phyloP scores from a whole-genome alignment of 208 protist genomes.

The Leishmania tarentolae region DNA sequence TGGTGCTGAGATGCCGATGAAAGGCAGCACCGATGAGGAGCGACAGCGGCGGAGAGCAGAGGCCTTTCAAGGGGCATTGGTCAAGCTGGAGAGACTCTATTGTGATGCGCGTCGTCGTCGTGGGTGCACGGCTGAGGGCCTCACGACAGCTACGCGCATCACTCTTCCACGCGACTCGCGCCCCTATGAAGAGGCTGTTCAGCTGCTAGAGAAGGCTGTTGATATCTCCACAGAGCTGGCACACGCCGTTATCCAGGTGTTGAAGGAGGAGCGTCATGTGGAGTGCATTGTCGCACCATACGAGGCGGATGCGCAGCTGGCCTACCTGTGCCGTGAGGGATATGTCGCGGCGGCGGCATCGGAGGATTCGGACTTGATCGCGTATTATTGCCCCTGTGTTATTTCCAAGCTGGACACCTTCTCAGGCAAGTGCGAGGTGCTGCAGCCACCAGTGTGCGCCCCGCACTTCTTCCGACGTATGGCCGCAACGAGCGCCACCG shows the following conservation, averaged over 20 bases:
- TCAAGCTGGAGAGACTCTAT: slow-evolving; percentile 44
- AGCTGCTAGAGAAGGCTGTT: slow-evolving; percentile 63
- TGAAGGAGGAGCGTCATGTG: slow-evolving; percentile 62
- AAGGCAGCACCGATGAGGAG: slow-evolving; percentile 60
- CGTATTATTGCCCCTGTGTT: slow-evolving; percentile 91
- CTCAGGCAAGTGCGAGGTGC: slow-evolving; percentile 51
- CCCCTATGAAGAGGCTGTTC: slow-evolving; percentile 43
- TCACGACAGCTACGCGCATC: neutral
- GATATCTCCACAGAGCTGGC: slow-evolving; percentile 84
- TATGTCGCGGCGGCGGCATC: slow-evolving; percentile 95
- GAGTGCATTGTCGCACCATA: slow-evolving; percentile 98
- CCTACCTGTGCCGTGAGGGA: slow-evolving; percentile 91
- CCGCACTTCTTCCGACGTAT: slow-evolving; percentile 47
- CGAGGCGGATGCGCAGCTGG: slow-evolving; percentile 99
- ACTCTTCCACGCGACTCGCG: slow-evolving; percentile 11
- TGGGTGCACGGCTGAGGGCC: neutral
- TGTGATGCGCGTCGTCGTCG: slow-evolving; percentile 22
- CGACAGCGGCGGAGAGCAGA: slow-evolving; percentile 40
- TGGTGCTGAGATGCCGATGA: slow-evolving; percentile 81
- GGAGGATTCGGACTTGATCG: slow-evolving; percentile 99
- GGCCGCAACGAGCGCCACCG: neutral
- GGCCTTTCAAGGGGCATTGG: slow-evolving; percentile 44
- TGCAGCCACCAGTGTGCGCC: slow-evolving; percentile 39
- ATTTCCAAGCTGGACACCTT: slow-evolving; percentile 75
- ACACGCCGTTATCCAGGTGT: slow-evolving; percentile 69